Evolutionary conservation across 306 rosid genomes (phyloP).

Genomic region (apple (Malus domestica)): DNA sequence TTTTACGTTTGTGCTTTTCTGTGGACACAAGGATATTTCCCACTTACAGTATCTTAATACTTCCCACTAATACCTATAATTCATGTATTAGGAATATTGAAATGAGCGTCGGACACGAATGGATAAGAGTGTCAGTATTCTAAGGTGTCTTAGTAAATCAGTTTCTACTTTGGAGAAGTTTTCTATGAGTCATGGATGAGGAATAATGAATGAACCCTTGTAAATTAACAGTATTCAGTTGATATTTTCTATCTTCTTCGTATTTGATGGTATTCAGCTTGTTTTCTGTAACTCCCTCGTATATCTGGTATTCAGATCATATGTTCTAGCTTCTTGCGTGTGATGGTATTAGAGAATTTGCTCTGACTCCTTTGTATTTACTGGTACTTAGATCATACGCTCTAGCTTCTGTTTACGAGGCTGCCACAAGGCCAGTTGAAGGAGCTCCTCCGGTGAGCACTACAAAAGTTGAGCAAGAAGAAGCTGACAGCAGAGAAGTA

Average conservation of each 20-base stretch:
- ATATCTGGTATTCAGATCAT: background rate
- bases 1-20: background rate
- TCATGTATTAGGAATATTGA: background rate
- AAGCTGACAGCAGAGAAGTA: conserved; percentile 72
- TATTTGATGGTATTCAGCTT: conserved; percentile 36
- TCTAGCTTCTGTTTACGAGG: conserved; percentile 45
- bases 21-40: background rate
- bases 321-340: background rate
- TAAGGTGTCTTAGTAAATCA: background rate
- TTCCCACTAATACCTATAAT: background rate
- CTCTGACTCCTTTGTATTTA: background rate
- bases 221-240: background rate
- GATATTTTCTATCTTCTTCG: background rate
- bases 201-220: background rate
- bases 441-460: conserved; percentile 39
- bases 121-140: background rate
- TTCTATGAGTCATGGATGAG: background rate
- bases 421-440: conserved; percentile 49
- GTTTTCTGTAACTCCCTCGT: conserved; percentile 24
- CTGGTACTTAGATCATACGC: conserved; percentile 68
- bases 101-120: background rate
- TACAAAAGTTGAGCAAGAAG: conserved; percentile 55
- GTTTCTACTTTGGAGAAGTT: background rate
- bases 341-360: conserved; percentile 6
- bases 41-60: background rate